Conservation (phyloP, 225 moss, liverwort and hornwort genomes). For the Anthoceros angustus region DNA sequence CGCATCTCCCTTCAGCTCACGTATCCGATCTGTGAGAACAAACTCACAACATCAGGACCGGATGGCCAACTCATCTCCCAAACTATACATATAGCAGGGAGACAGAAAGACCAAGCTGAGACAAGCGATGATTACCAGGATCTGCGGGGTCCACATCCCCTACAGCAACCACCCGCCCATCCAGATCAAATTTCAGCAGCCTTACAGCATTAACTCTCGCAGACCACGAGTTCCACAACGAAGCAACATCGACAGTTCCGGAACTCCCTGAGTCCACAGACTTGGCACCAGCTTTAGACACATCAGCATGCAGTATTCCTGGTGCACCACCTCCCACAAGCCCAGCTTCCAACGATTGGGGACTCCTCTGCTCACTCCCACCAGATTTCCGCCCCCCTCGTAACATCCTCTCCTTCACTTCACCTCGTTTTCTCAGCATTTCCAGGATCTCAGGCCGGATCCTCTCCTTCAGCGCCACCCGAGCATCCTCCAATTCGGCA, state of each 20-base stretch:
- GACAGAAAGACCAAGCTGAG: conserved; percentile 7
- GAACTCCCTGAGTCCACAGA: conserved; percentile 3
- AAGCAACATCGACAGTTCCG: conserved; percentile 17
- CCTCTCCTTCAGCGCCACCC: conserved; percentile 42
- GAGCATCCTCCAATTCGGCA: conserved; percentile 64
- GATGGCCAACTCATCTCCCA: background rate
- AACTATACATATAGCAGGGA: background rate
- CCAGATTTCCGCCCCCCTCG: conserved; percentile 18
- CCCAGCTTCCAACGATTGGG: background rate
- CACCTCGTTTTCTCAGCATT: conserved; percentile 46
- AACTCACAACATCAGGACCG: background rate
- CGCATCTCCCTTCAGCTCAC: conserved; percentile 2
- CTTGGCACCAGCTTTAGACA: background rate
- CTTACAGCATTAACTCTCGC: conserved; percentile 80
- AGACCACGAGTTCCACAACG: conserved; percentile 46
- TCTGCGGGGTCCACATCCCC: conserved; percentile 19
- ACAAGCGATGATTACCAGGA: conserved; percentile 17
- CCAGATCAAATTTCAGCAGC: conserved; percentile 52
- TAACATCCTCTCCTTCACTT: conserved; percentile 37
- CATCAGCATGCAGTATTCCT: background rate
- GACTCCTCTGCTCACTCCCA: conserved; percentile 8
- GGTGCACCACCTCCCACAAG: background rate
- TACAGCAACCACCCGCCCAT: conserved; percentile 40
- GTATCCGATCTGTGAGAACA: conserved; percentile 7
- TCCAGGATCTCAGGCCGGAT: conserved; percentile 58